Base-by-base conservation (phyloP, 441 rosid species). In the Capsella rubella region DNA sequence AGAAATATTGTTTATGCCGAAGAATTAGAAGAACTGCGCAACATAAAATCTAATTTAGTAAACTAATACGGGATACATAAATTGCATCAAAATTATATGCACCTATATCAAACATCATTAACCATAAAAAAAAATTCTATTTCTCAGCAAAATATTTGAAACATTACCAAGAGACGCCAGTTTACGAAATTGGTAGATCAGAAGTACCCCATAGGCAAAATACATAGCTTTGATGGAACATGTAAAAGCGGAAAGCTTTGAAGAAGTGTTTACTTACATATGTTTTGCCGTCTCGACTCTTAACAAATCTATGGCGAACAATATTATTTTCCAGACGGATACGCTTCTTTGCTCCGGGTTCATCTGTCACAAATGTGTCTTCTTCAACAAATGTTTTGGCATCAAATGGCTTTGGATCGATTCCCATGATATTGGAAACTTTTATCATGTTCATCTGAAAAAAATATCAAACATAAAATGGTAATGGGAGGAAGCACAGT, bases 401-500 rank as follows among this genome's bases (percentile, higher is more conserved):
- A 84, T 93, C 96, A 82, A 95, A 95, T 71, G 93, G 90, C 65
- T 87, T 89, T 61, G 88, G 92, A 64, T 95, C 99, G 71, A 95
- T 87, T 56, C 99, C 98, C 99, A 95, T 95, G 59, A 95, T 95
- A 72, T 95, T 95, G 42, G 98, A 95, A 79, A 93, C 95, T 85
- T 85, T 95, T 67, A 95, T 87, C 87, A 91, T 80, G 79, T 88
- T 87, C 98, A 93, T 88, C 98, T 95, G 93, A 16, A 84, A 78
- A 78, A 59, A 73, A 77, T 39, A 76, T 14, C 39, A 64, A 64
- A 63, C 69, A 53, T 32, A 46, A 13, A 43, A 53, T 12, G 61
- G 54, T 56, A 49, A 76, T 39, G 64, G 6, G 55, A 14, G 63
- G 45, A 72, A 43, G 27, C 10, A 28, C 37, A 42, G 15, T 39